phyloP scores from a whole-genome alignment of 108 stramenopile species.

The Cylindrotheca fusiformis region DNA sequence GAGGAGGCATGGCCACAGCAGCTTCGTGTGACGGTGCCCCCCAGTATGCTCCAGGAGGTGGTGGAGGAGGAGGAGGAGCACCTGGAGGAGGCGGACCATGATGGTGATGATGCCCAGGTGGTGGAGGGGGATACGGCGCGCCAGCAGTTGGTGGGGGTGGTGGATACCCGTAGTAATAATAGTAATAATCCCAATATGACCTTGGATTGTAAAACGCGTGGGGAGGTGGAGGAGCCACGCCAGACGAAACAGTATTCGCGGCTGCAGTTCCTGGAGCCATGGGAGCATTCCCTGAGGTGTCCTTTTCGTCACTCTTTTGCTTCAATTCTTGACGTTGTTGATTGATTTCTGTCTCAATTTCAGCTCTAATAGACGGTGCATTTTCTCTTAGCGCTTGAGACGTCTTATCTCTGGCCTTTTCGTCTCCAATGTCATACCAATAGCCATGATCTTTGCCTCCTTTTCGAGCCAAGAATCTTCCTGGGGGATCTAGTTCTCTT shows the following conservation, averaged over 20 bases:
- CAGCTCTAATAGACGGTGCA: slow-evolving; percentile 71
- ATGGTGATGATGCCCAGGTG: slow-evolving; percentile 10
- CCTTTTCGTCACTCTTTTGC: slow-evolving; percentile 20
- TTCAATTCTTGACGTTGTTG: slow-evolving; percentile 44
- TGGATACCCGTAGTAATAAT: slow-evolving; percentile 15
- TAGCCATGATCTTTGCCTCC: slow-evolving; percentile 30
- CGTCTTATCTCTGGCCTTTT: slow-evolving; percentile 86
- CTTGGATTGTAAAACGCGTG: slow-evolving; percentile 3
- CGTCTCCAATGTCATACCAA: slow-evolving; percentile 83
- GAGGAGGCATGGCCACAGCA: slow-evolving; percentile 2
- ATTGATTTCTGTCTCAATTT: slow-evolving; percentile 61
- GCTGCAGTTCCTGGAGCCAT: neutral
- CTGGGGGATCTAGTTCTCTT: slow-evolving; percentile 68
- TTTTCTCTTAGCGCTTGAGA: slow-evolving; percentile 82
- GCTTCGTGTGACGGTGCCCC: neutral
- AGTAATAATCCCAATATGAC: slow-evolving; percentile 23
- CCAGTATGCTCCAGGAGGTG: neutral
- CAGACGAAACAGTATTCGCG: neutral
- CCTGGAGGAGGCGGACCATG: neutral
- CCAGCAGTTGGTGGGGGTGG: slow-evolving; percentile 1
- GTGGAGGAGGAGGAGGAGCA: slow-evolving; percentile 7
- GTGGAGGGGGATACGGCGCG: slow-evolving; percentile 7
- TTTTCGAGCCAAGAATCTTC: slow-evolving; percentile 70
- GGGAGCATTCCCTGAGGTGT: neutral
- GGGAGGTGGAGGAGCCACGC: slow-evolving; percentile 4